These are phyloP conservation scores for Apiospora pterosperma DNA, from an alignment of 2,329 filamentous ascomycete genomes.

Conservation along the genomic window DNA sequence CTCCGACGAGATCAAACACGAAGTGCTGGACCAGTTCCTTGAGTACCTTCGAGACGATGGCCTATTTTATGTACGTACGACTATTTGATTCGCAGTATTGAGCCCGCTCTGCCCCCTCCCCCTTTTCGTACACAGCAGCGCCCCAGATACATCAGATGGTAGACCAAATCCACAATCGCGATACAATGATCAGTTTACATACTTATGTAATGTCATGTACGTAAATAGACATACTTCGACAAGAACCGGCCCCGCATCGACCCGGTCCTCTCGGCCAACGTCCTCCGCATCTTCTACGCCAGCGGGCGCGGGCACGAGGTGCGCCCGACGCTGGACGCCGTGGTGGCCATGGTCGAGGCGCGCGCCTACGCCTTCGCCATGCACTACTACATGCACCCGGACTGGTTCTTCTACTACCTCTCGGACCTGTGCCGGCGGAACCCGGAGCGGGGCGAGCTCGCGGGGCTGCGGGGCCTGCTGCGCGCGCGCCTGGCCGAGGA, in stretches of 20 bases:
- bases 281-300: neutral
- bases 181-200: neutral
- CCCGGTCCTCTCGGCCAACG: neutral
- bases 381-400: constrained; percentile 3
- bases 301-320: neutral
- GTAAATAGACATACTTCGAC: constrained; percentile 2
- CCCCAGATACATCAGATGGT: no score
- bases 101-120: no score
- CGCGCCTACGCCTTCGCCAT: neutral
- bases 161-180: no score
- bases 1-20: neutral
- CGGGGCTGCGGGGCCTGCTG: neutral
- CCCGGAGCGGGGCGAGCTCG: neutral
- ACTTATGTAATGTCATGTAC: neutral
- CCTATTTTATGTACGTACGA: neutral
- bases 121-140: no score
- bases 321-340: neutral
- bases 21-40: neutral
- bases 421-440: neutral
- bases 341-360: neutral
- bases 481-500: neutral
- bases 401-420: constrained; percentile 8
- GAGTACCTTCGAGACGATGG: neutral
- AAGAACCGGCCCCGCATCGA: neutral
- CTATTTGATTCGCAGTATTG: no score